These are phyloP conservation scores for Bocquillonia castaneifolia DNA, from an alignment of 441 rosid genomes.

Conservation along the genomic window DNA sequence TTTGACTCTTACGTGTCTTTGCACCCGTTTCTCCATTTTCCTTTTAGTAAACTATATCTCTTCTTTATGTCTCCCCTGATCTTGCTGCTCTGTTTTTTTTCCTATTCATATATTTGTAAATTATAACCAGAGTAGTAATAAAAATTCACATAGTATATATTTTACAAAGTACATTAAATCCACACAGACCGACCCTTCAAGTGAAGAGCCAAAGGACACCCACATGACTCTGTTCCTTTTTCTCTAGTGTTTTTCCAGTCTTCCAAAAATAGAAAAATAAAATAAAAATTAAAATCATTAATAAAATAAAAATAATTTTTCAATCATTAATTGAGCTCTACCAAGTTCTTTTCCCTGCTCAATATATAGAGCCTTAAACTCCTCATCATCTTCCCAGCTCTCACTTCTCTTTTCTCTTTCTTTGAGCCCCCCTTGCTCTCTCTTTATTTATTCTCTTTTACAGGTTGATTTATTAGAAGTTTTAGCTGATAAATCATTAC, in stretches of 20 bases:
- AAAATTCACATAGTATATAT: not conserved
- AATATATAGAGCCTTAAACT: constrained; percentile 36
- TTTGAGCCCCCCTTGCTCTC: not conserved
- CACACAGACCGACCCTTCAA: constrained; percentile 58
- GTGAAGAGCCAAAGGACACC: constrained; percentile 41
- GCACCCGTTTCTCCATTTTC: too few relatives aligned
- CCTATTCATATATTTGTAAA: too few relatives aligned
- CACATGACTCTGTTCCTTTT: constrained; percentile 54
- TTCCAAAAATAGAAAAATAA: constrained; percentile 14
- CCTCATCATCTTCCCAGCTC: constrained; percentile 25
- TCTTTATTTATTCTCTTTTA: constrained; percentile 18
- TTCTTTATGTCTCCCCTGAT: too few relatives aligned
- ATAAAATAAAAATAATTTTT: constrained; percentile 13
- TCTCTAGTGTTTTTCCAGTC: constrained; percentile 30
- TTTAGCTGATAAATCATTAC: constrained; percentile 35
- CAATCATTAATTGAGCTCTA: constrained; percentile 42
- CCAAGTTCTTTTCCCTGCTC: constrained; percentile 32
- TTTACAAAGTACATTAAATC: constrained; percentile 32
- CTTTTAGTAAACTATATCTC: too few relatives aligned
- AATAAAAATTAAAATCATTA: not conserved
- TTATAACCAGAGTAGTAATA: too few relatives aligned
- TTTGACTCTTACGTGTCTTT: too few relatives aligned
- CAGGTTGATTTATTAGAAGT: constrained; percentile 31
- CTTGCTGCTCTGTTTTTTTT: too few relatives aligned
- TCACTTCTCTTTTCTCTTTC: constrained; percentile 19